Percentiles rank a stretch among this genome's conserved stretches.
Conservation (phyloP, 1,139 yeast genomes). For the Yamadazyma conglobata region DNA sequence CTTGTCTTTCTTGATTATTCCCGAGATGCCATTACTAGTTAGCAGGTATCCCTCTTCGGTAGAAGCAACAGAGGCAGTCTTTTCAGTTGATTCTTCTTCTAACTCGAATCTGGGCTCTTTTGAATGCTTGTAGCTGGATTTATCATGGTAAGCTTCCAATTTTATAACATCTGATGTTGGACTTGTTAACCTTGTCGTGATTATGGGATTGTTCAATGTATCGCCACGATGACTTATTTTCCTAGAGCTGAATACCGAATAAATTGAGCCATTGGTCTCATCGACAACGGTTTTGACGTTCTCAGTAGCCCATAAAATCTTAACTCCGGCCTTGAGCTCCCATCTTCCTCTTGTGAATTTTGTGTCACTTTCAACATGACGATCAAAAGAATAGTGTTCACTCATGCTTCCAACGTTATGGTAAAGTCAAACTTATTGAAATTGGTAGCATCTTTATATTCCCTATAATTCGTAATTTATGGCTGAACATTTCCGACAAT, state of each 20-base stretch:
- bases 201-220: slow-evolving; percentile 27
- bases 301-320: slow-evolving; percentile 31
- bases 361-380: slow-evolving; percentile 24
- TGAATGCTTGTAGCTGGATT: slow-evolving; percentile 16
- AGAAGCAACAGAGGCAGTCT: slow-evolving; percentile 4
- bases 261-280: slow-evolving; percentile 14
- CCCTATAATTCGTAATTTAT: too few relatives aligned
- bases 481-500: slow-evolving; percentile 2
- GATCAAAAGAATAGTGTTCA: slow-evolving; percentile 20
- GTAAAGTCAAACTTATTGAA: too few relatives aligned
- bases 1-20: too few relatives aligned
- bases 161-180: slow-evolving; percentile 25
- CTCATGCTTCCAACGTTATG: slow-evolving; percentile 7
- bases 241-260: slow-evolving; percentile 22
- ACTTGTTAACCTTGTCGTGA: slow-evolving; percentile 21
- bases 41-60: background rate
- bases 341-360: slow-evolving; percentile 27
- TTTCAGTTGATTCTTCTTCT: background rate
- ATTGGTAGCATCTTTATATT: too few relatives aligned
- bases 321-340: slow-evolving; percentile 25
- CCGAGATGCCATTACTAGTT: background rate
- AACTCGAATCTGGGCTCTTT: slow-evolving; percentile 22
- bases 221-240: slow-evolving; percentile 25
- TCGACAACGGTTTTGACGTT: slow-evolving; percentile 19
- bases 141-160: slow-evolving; percentile 28